These are phyloP conservation scores for Trypanosoma lewisi DNA, from an alignment of 208 protist species.

Conservation along the genomic window DNA sequence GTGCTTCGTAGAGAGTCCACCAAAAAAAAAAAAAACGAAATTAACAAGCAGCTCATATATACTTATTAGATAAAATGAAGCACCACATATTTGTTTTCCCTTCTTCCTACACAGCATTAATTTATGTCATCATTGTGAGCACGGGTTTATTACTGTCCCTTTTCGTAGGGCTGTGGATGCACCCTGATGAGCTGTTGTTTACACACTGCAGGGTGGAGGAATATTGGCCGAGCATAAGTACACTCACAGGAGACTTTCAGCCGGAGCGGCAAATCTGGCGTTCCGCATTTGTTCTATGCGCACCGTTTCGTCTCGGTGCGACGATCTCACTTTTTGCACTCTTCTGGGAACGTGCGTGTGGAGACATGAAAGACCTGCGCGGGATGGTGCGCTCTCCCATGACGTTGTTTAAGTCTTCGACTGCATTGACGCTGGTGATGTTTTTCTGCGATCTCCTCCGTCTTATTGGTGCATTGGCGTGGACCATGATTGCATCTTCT, in stretches of 20 bases:
- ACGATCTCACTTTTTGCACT: slow-evolving; percentile 55
- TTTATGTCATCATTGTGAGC: slow-evolving; percentile 51
- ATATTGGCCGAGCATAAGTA: slow-evolving; percentile 81
- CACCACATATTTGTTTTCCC: slow-evolving; percentile 73
- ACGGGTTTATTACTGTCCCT: slow-evolving; percentile 42
- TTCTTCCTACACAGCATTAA: slow-evolving; percentile 58
- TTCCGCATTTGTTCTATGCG: slow-evolving; percentile 46
- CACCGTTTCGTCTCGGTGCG: slow-evolving; percentile 49
- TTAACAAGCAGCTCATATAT: too few species aligned
- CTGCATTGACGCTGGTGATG: slow-evolving; percentile 45
- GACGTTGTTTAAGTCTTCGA: slow-evolving; percentile 28
- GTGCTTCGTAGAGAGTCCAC: too few species aligned
- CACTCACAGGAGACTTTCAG: slow-evolving; percentile 59
- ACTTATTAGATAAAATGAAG: slow-evolving; percentile 5
- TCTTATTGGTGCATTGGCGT: slow-evolving; percentile 40
- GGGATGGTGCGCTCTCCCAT: slow-evolving; percentile 20
- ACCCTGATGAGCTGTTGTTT: slow-evolving; percentile 45
- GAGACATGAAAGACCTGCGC: slow-evolving; percentile 48
- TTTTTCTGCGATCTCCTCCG: slow-evolving; percentile 52
- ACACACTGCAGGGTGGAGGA: slow-evolving; percentile 60
- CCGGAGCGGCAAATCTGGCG: slow-evolving; percentile 78
- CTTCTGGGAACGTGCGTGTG: slow-evolving; percentile 53
- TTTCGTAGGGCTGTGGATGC: slow-evolving; percentile 45
- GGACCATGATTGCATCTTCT: slow-evolving; percentile 59
- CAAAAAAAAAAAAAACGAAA: too few species aligned